Evolutionary conservation across 2,329 filamentous ascomycete genomes (phyloP).

Genomic region (Hymenoscyphus salicellus): DNA sequence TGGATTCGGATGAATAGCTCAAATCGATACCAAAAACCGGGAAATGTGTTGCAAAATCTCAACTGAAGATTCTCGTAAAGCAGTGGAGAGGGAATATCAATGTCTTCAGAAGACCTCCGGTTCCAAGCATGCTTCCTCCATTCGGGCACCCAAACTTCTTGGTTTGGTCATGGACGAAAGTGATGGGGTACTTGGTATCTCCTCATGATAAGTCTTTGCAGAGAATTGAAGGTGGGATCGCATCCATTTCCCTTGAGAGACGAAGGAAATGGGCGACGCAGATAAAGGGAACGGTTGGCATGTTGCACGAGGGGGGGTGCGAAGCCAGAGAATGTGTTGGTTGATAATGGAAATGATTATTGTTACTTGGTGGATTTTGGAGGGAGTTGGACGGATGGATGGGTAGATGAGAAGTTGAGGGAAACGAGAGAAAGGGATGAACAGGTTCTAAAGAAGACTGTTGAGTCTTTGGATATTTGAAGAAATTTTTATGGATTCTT

Average conservation of each 20-base stretch:
- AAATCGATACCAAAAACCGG: too few species aligned
- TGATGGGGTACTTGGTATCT: conserved; percentile 20
- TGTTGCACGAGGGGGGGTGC: conserved; percentile 30
- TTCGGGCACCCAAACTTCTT: conserved; percentile 12
- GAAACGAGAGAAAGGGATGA: conserved; percentile 23
- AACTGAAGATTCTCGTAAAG: too few species aligned
- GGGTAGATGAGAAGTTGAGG: conserved; percentile 24
- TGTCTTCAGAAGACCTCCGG: too few species aligned
- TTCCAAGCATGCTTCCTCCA: too few species aligned
- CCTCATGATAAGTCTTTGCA: conserved; percentile 4
- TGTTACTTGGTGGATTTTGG: conserved; percentile 30
- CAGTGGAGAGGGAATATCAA: too few species aligned
- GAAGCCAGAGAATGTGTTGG: conserved; percentile 28
- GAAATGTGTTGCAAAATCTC: too few species aligned
- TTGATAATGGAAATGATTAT: conserved; percentile 22
- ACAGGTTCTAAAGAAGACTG: conserved; percentile 18
- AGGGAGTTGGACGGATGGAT: conserved; percentile 13
- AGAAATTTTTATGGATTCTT: too few species aligned
- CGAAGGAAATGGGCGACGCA: conserved; percentile 21
- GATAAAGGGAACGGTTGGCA: conserved; percentile 18
- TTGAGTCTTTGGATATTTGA: too few species aligned
- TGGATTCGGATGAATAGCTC: too few species aligned
- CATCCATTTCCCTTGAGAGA: background rate
- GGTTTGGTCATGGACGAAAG: conserved; percentile 18
- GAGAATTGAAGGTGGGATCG: background rate